These are phyloP conservation scores for Hirschfeldia incana DNA, from an alignment of 345 rosid species.

Conservation along the genomic window DNA sequence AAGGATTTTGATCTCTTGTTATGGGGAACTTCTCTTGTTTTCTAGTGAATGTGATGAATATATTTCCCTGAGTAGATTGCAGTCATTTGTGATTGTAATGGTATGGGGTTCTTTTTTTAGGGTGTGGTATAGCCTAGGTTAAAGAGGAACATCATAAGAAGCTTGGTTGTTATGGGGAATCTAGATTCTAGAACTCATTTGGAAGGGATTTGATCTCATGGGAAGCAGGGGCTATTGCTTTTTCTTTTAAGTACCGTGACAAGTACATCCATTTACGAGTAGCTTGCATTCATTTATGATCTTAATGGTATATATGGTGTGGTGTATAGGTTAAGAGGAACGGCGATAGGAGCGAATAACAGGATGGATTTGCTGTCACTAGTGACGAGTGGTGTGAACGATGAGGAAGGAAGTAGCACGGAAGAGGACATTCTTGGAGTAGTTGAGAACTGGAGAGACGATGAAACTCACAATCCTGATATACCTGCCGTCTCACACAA, in stretches of 20 bases:
- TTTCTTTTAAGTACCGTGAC: not conserved
- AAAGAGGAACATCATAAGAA: slow-evolving; percentile 55
- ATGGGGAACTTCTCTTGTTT: not conserved
- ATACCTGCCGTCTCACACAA: slow-evolving; percentile 82
- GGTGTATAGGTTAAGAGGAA: slow-evolving; percentile 68
- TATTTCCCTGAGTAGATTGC: not conserved
- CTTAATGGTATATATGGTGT: not conserved
- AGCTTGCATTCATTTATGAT: not conserved
- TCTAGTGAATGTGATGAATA: not conserved
- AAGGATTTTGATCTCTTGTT: not conserved
- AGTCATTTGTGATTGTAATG: not conserved
- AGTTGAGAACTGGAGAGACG: slow-evolving; percentile 77
- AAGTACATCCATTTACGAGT: not conserved
- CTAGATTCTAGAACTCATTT: not conserved
- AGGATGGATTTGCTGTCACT: slow-evolving; percentile 90
- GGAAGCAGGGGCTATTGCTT: not conserved
- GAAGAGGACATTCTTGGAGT: slow-evolving; percentile 75
- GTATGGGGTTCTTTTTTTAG: not conserved
- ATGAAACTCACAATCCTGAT: slow-evolving; percentile 80
- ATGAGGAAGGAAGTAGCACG: slow-evolving; percentile 51
- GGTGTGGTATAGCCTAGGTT: slow-evolving; percentile 44
- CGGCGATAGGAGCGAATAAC: slow-evolving; percentile 77
- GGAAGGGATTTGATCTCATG: not conserved
- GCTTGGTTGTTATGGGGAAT: not conserved
- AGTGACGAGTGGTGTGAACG: slow-evolving; percentile 75